phyloP scores from a whole-genome alignment of 257 asterid genomes.

The Plectranthus barbatus region DNA sequence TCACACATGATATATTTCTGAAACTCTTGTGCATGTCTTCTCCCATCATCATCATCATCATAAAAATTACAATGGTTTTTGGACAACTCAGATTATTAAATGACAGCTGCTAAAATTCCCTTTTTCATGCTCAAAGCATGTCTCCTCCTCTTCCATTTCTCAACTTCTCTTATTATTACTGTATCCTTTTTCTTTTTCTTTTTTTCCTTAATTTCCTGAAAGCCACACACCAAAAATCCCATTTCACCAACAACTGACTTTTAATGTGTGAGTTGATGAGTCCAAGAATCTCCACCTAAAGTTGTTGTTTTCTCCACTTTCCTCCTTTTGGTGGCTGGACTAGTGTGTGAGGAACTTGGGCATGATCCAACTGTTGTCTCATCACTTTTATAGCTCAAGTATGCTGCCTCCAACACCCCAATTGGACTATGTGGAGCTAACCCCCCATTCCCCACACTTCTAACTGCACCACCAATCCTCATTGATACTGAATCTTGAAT shows the following conservation, averaged over 20 bases:
- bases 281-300: constrained; percentile 19
- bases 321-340: constrained; percentile 50
- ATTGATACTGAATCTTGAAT: constrained; percentile 34
- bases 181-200: background rate
- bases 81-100: background rate
- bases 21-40: background rate
- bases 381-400: constrained; percentile 50
- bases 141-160: constrained; percentile 4
- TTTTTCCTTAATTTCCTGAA: background rate
- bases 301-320: constrained; percentile 33
- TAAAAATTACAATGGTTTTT: background rate
- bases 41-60: constrained; percentile 8
- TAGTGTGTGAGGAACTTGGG: constrained; percentile 39
- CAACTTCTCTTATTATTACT: background rate
- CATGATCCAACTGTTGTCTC: constrained; percentile 39
- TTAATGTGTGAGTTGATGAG: background rate
- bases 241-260: constrained; percentile 15
- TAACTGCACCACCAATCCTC: background rate
- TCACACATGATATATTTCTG: background rate
- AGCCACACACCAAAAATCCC: constrained; percentile 13
- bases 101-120: constrained; percentile 2
- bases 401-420: constrained; percentile 61
- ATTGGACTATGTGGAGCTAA: constrained; percentile 44
- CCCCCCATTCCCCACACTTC: background rate
- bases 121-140: constrained; percentile 19